Base-by-base conservation (phyloP, 1,139 yeast genomes). In the Yamadazyma trypodendri region DNA sequence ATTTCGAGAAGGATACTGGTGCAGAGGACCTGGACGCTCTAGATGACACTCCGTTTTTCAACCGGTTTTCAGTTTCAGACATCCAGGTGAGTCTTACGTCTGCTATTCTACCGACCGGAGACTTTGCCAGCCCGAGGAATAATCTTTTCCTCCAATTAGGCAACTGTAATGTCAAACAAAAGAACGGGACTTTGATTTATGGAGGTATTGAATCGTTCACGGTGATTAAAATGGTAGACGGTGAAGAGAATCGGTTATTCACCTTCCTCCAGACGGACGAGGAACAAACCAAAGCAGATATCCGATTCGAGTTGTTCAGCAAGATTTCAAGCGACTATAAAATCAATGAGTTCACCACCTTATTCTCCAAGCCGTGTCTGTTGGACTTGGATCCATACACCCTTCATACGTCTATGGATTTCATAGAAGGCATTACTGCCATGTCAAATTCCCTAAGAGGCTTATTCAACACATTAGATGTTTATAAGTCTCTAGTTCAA, bases 301-400 rank as follows among this genome's bases (percentile, higher is more conserved):
- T 79, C 1, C 54, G 81, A 17, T 76, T 79, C 50, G 84, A 80
- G 48, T 44, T 69, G n/a, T 65, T 68, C 36, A 49, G 55, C 16
- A 60, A 60, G 27, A 28, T 37, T 1, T 61, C 56, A n/a, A 49
- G 51, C 9, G 47, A 46, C 9, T 17, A 28, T 4, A 42, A 43
- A 22, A 52, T 55, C 14, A 41, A 52, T 6, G 75, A 72, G 36
- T 52, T 67, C 13, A 75, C 81, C 0, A 32, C 72, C 0, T 56
- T 78, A 20, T 56, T 75, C 24, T 68, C 81, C 0, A 79, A 79
- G 43, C 54, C 60, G 0, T 67, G 73, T 0, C 31, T 37, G 2
- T 12, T 75, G 2, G 42, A 52, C n/a, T 40, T 78, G 8, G 68
- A 72, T 36, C 32, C 51, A 2, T 37, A 45, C 17, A 21, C 41